Evolutionary conservation across 441 rosid species (phyloP).

Genomic region (Populus hybrid): DNA sequence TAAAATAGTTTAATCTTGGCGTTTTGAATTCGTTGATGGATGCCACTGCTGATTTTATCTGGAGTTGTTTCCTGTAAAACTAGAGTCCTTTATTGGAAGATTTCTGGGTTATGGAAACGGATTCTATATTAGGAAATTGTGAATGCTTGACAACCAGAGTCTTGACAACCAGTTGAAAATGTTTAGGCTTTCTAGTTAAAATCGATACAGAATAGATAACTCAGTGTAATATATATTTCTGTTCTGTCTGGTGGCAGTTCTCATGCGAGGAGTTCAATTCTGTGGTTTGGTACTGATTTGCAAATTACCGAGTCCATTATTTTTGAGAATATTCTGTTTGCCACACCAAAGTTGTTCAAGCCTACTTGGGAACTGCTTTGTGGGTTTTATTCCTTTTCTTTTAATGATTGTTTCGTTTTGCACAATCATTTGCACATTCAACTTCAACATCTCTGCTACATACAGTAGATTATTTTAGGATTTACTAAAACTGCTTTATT

Average conservation of each 20-base stretch:
- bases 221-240: not conserved
- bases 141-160: too few species aligned
- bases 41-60: not conserved
- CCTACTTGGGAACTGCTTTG: too few species aligned
- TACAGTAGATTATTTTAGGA: not conserved
- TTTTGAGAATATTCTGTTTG: too few species aligned
- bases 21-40: too few species aligned
- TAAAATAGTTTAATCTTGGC: too few species aligned
- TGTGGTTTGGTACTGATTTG: not conserved
- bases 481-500: not conserved
- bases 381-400: too few species aligned
- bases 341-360: too few species aligned
- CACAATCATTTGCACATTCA: not conserved
- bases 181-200: not conserved
- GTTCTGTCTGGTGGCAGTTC: not conserved
- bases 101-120: not conserved
- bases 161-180: not conserved
- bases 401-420: not conserved
- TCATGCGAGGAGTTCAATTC: constrained; percentile 9
- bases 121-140: not conserved
- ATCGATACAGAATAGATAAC: constrained; percentile 1
- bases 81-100: not conserved
- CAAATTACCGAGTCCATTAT: too few species aligned
- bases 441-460: not conserved
- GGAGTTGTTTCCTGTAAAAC: not conserved